These are phyloP conservation scores for Aspergillus fijiensis DNA, from an alignment of 2,329 filamentous ascomycete species.

Conservation along the genomic window DNA sequence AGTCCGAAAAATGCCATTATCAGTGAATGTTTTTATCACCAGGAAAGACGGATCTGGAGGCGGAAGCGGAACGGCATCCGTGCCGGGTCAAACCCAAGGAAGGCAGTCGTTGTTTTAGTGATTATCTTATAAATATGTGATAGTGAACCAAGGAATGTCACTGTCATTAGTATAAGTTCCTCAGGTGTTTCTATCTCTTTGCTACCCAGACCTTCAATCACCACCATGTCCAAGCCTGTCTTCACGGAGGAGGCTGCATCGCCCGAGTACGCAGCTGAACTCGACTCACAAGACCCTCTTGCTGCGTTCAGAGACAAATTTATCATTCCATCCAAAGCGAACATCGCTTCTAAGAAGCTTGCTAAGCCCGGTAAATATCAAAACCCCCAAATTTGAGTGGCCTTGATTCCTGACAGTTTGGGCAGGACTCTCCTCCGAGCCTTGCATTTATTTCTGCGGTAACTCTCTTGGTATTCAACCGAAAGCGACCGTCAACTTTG, in stretches of 20 bases:
- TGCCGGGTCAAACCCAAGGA: neutral
- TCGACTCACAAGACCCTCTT: constrained; percentile 63
- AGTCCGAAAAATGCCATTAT: neutral
- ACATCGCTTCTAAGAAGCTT: constrained; percentile 65
- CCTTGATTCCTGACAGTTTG: constrained; percentile 12
- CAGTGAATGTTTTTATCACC: neutral
- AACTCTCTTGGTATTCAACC: constrained; percentile 87
- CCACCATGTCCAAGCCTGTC: constrained; percentile 15
- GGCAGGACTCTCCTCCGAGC: constrained; percentile 37
- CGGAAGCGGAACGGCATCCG: constrained; percentile 28
- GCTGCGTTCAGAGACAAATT: constrained; percentile 68
- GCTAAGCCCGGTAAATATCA: constrained; percentile 35
- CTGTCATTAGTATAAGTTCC: neutral
- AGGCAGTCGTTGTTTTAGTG: neutral
- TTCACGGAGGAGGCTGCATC: constrained; percentile 34
- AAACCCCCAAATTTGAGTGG: neutral
- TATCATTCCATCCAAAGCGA: constrained; percentile 71
- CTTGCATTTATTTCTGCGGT: constrained; percentile 74
- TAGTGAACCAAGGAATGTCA: neutral
- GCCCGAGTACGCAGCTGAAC: constrained; percentile 42
- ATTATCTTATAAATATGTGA: neutral
- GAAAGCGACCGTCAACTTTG: constrained; percentile 61
- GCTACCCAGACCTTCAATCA: neutral
- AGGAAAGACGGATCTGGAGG: constrained; percentile 13
- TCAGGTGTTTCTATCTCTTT: neutral